Evolutionary conservation across 768 basidiomycete species (phyloP), one percentile per base, ranked within the genome.

Genomic region (Tricholoma bakamatsutake): DNA sequence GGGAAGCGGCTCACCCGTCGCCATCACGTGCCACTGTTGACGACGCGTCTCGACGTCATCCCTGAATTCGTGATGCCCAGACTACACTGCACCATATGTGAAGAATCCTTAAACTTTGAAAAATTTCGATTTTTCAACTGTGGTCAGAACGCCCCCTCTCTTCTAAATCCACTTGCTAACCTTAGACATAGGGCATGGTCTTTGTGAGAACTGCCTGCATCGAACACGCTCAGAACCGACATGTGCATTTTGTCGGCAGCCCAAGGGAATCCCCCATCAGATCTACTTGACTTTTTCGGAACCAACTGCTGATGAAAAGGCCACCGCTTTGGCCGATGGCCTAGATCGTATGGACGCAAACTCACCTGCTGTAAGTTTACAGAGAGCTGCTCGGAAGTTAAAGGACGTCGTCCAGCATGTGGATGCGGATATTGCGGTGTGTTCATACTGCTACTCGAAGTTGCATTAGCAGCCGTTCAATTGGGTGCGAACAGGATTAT

Each of bases 351-450:
- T 56, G 17, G 49, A 51, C 12, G 49, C 31, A 10, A 21, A 31
- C 30, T 43, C 55, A 15, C 35, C 49, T 30, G 40, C 50, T 31
- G 27, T 30, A 17, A 56, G 55, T 21, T 31, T 56, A 9, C 50
- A 56, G 40, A 27, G 50, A 17, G 55, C 55, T 15, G 39, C 15
- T 18, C 39, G 55, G 30, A 56, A 56, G 30, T 15, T 56, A 12
- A 56, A 33, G 50, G 24, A 51, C 15, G 18, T 56, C 1, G 21
- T n/a, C 11, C 35, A 33, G 10, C 21, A 56, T 40, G 31, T 56
- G 18, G 31, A 48, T 43, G 28, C 42, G 4, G 42, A 45, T 5
- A 42, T 21, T 24, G 50, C 49, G 50, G 55, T 56, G 28, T 18
- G 55, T 37, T 18, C n/a, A 17, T 18, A 30, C 33, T 30, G 21